phyloP scores from a whole-genome alignment of 208 protist genomes.

The Trypanosoma congolense region DNA sequence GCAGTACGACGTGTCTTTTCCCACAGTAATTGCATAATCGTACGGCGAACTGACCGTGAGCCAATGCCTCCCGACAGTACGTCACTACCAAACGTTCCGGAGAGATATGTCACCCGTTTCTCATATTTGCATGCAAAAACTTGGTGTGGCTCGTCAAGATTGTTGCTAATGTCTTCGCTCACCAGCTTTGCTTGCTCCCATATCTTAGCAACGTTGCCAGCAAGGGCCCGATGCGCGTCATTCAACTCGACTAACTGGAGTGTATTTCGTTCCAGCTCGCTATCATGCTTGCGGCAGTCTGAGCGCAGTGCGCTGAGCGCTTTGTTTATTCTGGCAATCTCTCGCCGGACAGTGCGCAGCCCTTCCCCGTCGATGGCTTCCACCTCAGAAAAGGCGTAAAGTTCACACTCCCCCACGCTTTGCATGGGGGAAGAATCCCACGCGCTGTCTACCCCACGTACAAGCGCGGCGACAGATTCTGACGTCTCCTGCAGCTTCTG shows the following conservation, averaged over 20 bases:
- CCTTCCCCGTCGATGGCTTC: neutral
- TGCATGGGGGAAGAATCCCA: too few species aligned
- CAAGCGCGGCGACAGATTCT: neutral
- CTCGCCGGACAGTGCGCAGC: neutral
- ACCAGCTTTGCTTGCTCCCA: neutral
- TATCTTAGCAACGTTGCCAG: neutral
- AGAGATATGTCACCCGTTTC: neutral
- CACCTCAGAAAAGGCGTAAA: neutral
- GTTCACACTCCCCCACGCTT: too few species aligned
- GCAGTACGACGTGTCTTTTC: conserved; percentile 2
- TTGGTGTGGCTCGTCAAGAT: neutral
- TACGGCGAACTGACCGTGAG: neutral
- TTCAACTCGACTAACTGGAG: neutral
- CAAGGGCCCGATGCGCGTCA: neutral
- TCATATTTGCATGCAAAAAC: neutral
- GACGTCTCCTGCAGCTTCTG: neutral
- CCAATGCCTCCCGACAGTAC: neutral
- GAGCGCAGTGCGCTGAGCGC: neutral
- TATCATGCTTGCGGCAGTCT: neutral
- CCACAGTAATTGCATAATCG: conserved; percentile 11
- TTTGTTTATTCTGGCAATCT: neutral
- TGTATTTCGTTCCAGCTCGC: neutral
- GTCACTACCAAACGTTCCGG: neutral
- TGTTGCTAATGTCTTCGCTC: neutral
- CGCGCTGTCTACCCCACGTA: too few species aligned